These are phyloP conservation scores for Desmodesmus armatus DNA, from an alignment of 139 green algal genomes.

Conservation along the genomic window DNA sequence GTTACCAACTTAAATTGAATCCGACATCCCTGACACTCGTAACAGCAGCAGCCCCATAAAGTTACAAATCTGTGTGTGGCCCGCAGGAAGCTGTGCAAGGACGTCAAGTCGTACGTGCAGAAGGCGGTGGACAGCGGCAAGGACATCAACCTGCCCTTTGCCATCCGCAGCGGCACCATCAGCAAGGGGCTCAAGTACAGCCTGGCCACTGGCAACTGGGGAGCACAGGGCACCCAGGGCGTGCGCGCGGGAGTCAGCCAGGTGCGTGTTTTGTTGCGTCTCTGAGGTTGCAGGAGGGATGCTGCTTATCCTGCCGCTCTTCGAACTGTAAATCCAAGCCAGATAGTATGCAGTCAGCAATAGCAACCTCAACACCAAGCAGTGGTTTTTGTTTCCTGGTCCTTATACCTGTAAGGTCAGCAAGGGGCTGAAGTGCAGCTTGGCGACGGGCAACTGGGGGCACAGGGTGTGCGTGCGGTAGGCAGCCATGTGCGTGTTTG, in stretches of 20 bases:
- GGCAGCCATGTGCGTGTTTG: too few relatives aligned
- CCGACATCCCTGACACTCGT: background rate
- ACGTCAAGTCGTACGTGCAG: conserved; percentile 88
- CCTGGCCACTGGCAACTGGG: conserved; percentile 99
- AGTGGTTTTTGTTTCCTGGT: background rate
- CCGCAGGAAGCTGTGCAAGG: conserved; percentile 83
- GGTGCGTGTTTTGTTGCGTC: too few relatives aligned
- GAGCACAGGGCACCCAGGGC: conserved; percentile 83
- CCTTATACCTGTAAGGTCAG: background rate
- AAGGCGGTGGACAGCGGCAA: conserved; percentile 75
- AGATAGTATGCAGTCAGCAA: too few relatives aligned
- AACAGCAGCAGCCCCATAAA: too few relatives aligned
- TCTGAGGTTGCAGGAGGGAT: too few relatives aligned
- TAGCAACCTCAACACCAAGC: too few relatives aligned
- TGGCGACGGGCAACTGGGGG: background rate
- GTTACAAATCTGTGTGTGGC: background rate
- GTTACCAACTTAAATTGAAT: background rate
- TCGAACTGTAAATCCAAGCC: too few relatives aligned
- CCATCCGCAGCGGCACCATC: conserved; percentile 95
- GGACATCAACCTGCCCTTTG: conserved; percentile 85
- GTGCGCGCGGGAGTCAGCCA: conserved; percentile 89
- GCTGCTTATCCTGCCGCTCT: too few relatives aligned
- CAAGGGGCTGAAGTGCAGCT: background rate
- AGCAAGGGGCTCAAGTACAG: conserved; percentile 94
- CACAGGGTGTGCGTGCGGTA: background rate